Evolutionary conservation across 805 yeast species (phyloP).

Genomic region (Jamesozyma jinghongensis): DNA sequence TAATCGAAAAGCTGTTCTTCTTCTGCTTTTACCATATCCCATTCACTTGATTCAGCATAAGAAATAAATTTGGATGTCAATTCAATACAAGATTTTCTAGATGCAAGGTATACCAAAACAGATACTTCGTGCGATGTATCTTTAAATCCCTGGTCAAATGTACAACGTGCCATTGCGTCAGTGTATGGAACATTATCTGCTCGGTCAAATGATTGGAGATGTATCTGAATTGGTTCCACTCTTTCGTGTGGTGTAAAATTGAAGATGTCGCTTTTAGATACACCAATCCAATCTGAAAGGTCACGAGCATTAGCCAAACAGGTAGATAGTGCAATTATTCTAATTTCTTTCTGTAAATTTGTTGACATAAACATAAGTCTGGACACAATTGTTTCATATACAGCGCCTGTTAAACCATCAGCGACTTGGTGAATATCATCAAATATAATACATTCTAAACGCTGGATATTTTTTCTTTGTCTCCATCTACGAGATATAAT

Average conservation of each 20-base stretch:
- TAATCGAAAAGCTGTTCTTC: slow-evolving; percentile 14
- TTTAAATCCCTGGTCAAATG: slow-evolving; percentile 35
- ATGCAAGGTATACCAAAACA: slow-evolving; percentile 49
- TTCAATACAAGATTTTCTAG: slow-evolving; percentile 45
- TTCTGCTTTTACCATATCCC: slow-evolving; percentile 35
- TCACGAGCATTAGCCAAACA: slow-evolving; percentile 71
- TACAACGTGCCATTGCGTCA: slow-evolving; percentile 42
- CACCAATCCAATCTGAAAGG: slow-evolving; percentile 81
- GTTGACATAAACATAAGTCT: slow-evolving; percentile 62
- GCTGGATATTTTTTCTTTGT: slow-evolving; percentile 58
- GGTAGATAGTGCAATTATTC: slow-evolving; percentile 63
- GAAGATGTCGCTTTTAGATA: slow-evolving; percentile 47
- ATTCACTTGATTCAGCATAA: slow-evolving; percentile 31
- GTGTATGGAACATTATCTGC: slow-evolving; percentile 33
- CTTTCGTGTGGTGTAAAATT: slow-evolving; percentile 64
- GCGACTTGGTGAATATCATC: slow-evolving; percentile 70
- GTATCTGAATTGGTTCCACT: slow-evolving; percentile 47
- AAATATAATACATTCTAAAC: slow-evolving; percentile 57
- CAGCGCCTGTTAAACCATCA: slow-evolving; percentile 43
- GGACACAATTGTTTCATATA: slow-evolving; percentile 62
- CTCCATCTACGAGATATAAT: slow-evolving; percentile 73
- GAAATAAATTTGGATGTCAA: slow-evolving; percentile 39
- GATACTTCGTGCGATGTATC: slow-evolving; percentile 26
- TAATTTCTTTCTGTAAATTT: slow-evolving; percentile 47
- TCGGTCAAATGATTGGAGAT: slow-evolving; percentile 40